These are phyloP conservation scores for Podaxis pistillaris DNA, from an alignment of 768 basidiomycete species.

Conservation along the genomic window DNA sequence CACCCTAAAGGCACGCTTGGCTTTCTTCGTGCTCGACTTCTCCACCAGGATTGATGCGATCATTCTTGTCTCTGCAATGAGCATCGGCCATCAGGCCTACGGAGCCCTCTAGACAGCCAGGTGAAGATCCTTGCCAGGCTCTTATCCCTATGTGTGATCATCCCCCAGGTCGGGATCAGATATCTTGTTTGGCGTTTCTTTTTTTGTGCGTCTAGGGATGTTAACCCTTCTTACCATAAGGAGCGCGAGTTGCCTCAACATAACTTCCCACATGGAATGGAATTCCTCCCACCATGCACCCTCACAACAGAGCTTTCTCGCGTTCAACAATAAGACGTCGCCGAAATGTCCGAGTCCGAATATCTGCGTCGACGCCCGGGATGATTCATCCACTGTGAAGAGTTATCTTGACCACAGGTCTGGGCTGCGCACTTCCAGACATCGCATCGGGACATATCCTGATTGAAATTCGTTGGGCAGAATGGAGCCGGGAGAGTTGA, in stretches of 20 bases:
- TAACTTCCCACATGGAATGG: constrained; percentile 2
- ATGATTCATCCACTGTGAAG: neutral
- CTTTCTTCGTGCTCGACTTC: neutral
- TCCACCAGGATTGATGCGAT: neutral
- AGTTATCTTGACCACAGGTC: neutral
- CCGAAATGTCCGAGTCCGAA: constrained; percentile 6
- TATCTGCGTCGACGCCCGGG: neutral
- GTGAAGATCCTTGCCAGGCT: neutral
- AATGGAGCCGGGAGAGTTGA: neutral
- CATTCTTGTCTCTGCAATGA: neutral
- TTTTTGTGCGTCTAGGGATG: constrained; percentile 1
- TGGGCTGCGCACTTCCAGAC: neutral
- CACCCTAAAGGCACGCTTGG: neutral
- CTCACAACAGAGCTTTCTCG: neutral
- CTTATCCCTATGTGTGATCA: constrained; percentile 7
- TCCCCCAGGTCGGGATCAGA: constrained; percentile 1
- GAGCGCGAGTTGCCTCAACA: neutral
- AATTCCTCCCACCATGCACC: neutral
- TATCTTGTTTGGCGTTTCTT: constrained; percentile 11
- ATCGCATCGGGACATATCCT: neutral
- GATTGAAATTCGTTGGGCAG: neutral
- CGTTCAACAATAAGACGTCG: neutral
- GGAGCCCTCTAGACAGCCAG: neutral
- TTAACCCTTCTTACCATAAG: neutral
- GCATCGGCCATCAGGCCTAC: neutral